These are phyloP conservation scores for Flueggea neowawraea DNA, from an alignment of 441 rosid species.

Conservation along the genomic window DNA sequence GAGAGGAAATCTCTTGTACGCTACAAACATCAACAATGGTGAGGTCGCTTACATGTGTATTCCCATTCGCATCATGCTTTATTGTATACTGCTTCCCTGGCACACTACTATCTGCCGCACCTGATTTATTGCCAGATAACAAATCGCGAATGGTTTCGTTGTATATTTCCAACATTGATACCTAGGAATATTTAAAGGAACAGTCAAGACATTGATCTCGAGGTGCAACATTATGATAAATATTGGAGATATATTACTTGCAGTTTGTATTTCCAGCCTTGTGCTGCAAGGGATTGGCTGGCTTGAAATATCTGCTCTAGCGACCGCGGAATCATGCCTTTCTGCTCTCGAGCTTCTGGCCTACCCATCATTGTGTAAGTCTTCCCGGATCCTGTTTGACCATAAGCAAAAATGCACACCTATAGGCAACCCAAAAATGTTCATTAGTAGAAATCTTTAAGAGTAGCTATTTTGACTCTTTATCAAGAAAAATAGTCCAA, in stretches of 20 bases:
- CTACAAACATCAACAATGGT: conserved; percentile 85
- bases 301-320: conserved; percentile 83
- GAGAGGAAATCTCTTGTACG: conserved; percentile 68
- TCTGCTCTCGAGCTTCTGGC: conserved; percentile 62
- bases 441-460: neutral
- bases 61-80: conserved; percentile 82
- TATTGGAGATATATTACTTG: conserved; percentile 44
- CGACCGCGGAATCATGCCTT: conserved; percentile 92
- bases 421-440: conserved; percentile 23
- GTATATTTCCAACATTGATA: conserved; percentile 96
- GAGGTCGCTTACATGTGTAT: conserved; percentile 75
- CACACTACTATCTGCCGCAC: conserved; percentile 45
- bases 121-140: conserved; percentile 45
- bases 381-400: conserved; percentile 98
- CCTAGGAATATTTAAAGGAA: conserved; percentile 38
- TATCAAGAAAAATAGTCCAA: too few species aligned
- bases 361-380: conserved; percentile 99
- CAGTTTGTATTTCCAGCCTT: conserved; percentile 97
- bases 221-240: neutral
- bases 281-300: conserved; percentile 70
- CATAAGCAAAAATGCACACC: conserved; percentile 99
- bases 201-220: neutral
- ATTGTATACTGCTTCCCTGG: conserved; percentile 80
- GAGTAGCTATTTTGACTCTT: too few species aligned
- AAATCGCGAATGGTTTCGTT: conserved; percentile 91